Conservation (phyloP, 169 alveolate species). For the Cryptosporidium andersoni region DNA sequence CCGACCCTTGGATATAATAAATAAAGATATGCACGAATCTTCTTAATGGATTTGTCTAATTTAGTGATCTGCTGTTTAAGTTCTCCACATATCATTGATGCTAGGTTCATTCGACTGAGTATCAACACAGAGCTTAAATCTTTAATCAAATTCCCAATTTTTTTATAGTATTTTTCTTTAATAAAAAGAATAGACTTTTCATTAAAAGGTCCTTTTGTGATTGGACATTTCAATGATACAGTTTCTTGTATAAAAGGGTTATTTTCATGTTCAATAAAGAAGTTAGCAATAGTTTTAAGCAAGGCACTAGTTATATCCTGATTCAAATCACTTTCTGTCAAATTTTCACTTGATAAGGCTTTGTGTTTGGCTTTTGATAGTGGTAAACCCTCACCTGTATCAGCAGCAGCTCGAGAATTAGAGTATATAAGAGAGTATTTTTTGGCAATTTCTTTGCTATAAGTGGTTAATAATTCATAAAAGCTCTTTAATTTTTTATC, state of each 20-base stretch:
- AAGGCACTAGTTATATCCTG: constrained; percentile 55
- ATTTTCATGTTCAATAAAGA: constrained; percentile 7
- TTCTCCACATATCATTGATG: constrained; percentile 49
- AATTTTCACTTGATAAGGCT: constrained; percentile 21
- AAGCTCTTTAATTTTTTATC: background rate
- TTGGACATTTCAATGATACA: constrained; percentile 14
- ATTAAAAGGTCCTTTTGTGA: constrained; percentile 17
- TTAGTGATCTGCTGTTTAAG: constrained; percentile 4
- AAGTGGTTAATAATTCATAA: background rate
- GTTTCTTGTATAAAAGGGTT: constrained; percentile 15
- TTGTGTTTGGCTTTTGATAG: constrained; percentile 20
- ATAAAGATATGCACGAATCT: constrained; percentile 3
- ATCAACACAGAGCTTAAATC: constrained; percentile 29
- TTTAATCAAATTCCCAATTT: constrained; percentile 26
- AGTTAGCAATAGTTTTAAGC: constrained; percentile 23
- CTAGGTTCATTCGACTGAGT: constrained; percentile 29
- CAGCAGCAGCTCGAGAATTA: constrained; percentile 46
- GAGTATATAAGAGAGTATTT: constrained; percentile 27
- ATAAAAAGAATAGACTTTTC: background rate
- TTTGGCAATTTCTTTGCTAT: constrained; percentile 1
- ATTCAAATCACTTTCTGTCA: constrained; percentile 46
- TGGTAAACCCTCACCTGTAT: constrained; percentile 20
- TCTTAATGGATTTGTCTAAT: constrained; percentile 1
- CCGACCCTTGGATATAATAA: constrained; percentile 29
- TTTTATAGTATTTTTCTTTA: background rate